Evolutionary conservation across 2,329 filamentous ascomycete genomes (phyloP).

Genomic region (Fusarium luffae): DNA sequence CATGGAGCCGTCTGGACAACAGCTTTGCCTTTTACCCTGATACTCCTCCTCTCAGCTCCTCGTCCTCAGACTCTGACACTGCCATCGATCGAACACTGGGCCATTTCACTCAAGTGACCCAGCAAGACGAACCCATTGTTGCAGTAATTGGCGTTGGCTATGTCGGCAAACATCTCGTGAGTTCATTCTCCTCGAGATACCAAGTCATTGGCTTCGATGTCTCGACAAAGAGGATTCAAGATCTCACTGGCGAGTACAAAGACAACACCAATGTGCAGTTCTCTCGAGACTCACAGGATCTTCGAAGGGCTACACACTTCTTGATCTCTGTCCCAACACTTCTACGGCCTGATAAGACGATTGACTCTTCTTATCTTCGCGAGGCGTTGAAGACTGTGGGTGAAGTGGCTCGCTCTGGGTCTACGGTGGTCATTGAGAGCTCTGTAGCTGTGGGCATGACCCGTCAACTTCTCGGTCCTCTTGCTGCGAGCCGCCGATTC

Average conservation of each 20-base stretch:
- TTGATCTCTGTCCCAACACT: slow-evolving; percentile 64
- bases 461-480: slow-evolving; percentile 57
- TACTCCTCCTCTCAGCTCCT: slow-evolving; percentile 22
- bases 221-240: slow-evolving; percentile 50
- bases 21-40: slow-evolving; percentile 20
- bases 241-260: slow-evolving; percentile 46
- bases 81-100: background rate
- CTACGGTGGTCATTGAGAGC: slow-evolving; percentile 62
- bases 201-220: slow-evolving; percentile 60
- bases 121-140: slow-evolving; percentile 48
- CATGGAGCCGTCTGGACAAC: slow-evolving; percentile 17
- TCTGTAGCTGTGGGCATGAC: slow-evolving; percentile 66
- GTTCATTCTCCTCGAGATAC: slow-evolving; percentile 55
- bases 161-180: slow-evolving; percentile 60
- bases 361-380: slow-evolving; percentile 59
- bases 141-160: slow-evolving; percentile 65
- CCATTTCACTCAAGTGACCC: background rate
- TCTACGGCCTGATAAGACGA: slow-evolving; percentile 56
- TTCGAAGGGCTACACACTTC: slow-evolving; percentile 59
- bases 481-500: slow-evolving; percentile 54
- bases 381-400: slow-evolving; percentile 57
- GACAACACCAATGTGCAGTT: slow-evolving; percentile 36
- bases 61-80: slow-evolving; percentile 3
- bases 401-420: slow-evolving; percentile 54
- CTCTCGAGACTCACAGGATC: slow-evolving; percentile 50